Evolutionary conservation across 495 filamentous ascomycete species (phyloP).

Genomic region (Aspergillus leporis): DNA sequence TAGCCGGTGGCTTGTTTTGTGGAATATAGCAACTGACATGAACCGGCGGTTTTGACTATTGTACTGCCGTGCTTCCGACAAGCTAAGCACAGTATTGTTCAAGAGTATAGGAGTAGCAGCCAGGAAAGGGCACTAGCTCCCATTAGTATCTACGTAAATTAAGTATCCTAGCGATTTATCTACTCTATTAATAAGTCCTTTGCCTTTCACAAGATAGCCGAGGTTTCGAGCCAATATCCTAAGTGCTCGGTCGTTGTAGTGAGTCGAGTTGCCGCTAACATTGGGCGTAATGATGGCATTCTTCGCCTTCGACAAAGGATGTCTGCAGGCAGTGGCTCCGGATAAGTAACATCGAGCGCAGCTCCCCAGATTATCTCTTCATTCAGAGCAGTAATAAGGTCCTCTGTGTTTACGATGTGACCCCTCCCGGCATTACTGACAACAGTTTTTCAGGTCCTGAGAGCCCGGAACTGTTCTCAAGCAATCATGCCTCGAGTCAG

Average conservation of each 20-base stretch:
- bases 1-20: no score
- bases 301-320: conserved; percentile 62
- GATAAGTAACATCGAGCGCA: conserved; percentile 76
- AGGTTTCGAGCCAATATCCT: conserved; percentile 61
- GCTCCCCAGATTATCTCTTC: conserved; percentile 56
- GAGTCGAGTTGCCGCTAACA: conserved; percentile 58
- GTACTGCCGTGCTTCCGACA: no score
- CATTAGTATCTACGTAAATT: background rate
- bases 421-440: conserved; percentile 72
- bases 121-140: no score
- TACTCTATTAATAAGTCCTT: conserved; percentile 55
- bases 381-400: conserved; percentile 61
- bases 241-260: conserved; percentile 56
- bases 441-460: conserved; percentile 57
- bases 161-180: conserved; percentile 10
- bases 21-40: no score
- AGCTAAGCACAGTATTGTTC: no score
- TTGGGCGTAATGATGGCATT: conserved; percentile 75
- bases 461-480: conserved; percentile 59
- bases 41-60: no score
- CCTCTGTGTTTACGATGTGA: conserved; percentile 61
- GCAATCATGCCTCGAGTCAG: conserved; percentile 59
- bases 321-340: conserved; percentile 68
- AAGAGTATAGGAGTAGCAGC: no score
- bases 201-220: conserved; percentile 52